Percentiles rank a stretch among this genome's conserved stretches.
phyloP scores from a whole-genome alignment of 768 basidiomycete genomes.

The Russula earlei region DNA sequence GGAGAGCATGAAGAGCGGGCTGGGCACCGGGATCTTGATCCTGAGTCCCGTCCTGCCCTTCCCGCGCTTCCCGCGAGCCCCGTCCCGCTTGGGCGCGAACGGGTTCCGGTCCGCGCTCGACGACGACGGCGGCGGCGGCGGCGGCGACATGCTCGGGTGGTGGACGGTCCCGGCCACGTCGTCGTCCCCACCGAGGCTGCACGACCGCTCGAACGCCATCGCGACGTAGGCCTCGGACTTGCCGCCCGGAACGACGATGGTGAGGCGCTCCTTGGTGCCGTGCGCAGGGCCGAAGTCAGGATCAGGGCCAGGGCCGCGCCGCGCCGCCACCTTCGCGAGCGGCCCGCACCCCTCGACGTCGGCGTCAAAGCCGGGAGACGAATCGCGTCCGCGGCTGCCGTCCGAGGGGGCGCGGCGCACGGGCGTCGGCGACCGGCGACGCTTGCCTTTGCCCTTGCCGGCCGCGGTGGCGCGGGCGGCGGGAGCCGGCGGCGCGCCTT shows the following conservation, averaged over 20 bases:
- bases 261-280: constrained; percentile 9
- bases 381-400: background rate
- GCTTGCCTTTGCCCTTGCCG: no score
- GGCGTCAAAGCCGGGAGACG: constrained; percentile 5
- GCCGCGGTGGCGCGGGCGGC: background rate
- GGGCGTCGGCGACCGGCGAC: background rate
- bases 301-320: no score
- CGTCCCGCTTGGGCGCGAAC: background rate
- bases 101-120: no score
- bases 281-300: background rate
- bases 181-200: background rate
- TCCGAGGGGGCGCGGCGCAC: background rate
- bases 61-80: background rate
- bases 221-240: constrained; percentile 16
- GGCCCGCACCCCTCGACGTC: constrained; percentile 7
- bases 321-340: no score
- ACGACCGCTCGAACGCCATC: constrained; percentile 15
- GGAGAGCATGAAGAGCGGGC: constrained; percentile 12
- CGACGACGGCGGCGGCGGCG: background rate
- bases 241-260: constrained; percentile 11
- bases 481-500: background rate
- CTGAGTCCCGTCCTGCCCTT: constrained; percentile 9
- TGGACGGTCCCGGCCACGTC: background rate
- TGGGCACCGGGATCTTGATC: constrained; percentile 11
- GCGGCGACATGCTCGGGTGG: background rate